Percentiles rank a stretch among this genome's conserved stretches.
Evolutionary conservation across 768 basidiomycete genomes (phyloP).

Genomic region (Porphyrellus cyaneotinctus): DNA sequence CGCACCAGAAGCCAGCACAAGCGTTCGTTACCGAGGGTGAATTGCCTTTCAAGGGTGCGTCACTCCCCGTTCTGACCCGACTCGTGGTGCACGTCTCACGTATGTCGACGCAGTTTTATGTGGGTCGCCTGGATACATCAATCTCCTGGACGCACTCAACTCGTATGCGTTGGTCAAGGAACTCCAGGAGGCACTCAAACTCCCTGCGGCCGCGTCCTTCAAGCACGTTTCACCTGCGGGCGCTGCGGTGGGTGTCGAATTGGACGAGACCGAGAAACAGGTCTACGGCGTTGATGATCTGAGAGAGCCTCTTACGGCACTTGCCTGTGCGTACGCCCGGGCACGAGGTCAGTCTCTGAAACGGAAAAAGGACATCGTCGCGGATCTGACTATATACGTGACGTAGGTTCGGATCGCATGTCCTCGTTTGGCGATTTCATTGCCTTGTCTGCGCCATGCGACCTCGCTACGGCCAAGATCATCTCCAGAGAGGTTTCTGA

Average conservation of each 20-base stretch:
- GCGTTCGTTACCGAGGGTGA: constrained; percentile 86
- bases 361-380: not conserved
- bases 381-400: constrained; percentile 3
- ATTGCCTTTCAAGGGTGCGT: constrained; percentile 87
- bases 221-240: constrained; percentile 99
- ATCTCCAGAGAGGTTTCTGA: constrained; percentile 99
- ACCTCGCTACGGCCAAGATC: constrained; percentile 90
- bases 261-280: constrained; percentile 81
- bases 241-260: constrained; percentile 83
- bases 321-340: constrained; percentile 92
- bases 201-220: constrained; percentile 98
- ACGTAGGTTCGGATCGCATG: constrained; percentile 92
- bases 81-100: not conserved
- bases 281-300: constrained; percentile 97
- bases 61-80: not conserved
- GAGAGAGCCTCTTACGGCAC: constrained; percentile 81
- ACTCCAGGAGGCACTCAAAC: constrained; percentile 75
- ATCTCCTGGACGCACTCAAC: constrained; percentile 95
- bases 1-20: constrained; percentile 98
- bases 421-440: constrained; percentile 99
- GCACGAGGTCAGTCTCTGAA: constrained; percentile 65
- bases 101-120: constrained; percentile 57
- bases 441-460: constrained; percentile 88
- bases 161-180: constrained; percentile 96
- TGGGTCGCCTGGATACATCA: constrained; percentile 98